These are phyloP conservation scores for Chromosphaera perkinsii DNA, from an alignment of 208 protist genomes.

Conservation along the genomic window DNA sequence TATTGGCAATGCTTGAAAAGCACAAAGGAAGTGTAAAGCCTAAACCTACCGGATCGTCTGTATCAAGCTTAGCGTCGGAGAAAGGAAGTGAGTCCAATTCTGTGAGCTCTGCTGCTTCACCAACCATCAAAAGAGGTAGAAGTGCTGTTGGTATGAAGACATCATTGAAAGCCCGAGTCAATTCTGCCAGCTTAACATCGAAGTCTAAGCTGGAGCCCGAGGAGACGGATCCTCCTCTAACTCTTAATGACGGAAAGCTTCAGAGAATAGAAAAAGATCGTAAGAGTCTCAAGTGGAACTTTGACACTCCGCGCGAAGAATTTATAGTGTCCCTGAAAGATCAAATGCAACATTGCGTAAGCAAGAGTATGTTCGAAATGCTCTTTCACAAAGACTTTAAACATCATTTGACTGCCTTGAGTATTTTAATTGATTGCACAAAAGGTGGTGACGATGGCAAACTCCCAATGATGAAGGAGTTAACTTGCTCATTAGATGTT, in stretches of 20 bases:
- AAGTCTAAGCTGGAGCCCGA: not conserved
- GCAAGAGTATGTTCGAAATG: too few species aligned
- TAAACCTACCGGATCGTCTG: too few species aligned
- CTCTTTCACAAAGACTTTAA: slow-evolving; percentile 34
- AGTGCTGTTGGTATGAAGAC: too few species aligned
- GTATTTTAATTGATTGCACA: not conserved
- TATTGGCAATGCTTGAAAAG: too few species aligned
- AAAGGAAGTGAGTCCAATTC: too few species aligned
- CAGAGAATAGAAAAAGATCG: not conserved
- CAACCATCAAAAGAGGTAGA: too few species aligned
- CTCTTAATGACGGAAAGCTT: not conserved
- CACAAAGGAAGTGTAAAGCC: too few species aligned
- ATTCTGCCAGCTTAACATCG: too few species aligned
- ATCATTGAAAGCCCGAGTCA: too few species aligned
- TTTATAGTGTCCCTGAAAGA: slow-evolving; percentile 18
- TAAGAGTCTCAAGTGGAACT: not conserved
- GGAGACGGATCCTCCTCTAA: not conserved
- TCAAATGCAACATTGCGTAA: slow-evolving; percentile 3
- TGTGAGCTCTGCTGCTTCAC: too few species aligned
- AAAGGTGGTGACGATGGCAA: not conserved
- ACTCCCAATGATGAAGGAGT: not conserved
- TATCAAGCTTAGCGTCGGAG: too few species aligned
- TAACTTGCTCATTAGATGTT: slow-evolving; percentile 10
- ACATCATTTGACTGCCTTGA: slow-evolving; percentile 7
- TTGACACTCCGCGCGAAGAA: slow-evolving; percentile 27